A percentile compares a stretch with the other conserved stretches of the same genome.
Conservation (phyloP, 1,284 basidiomycete species). For the Cutaneotrichosporon sp. region DNA sequence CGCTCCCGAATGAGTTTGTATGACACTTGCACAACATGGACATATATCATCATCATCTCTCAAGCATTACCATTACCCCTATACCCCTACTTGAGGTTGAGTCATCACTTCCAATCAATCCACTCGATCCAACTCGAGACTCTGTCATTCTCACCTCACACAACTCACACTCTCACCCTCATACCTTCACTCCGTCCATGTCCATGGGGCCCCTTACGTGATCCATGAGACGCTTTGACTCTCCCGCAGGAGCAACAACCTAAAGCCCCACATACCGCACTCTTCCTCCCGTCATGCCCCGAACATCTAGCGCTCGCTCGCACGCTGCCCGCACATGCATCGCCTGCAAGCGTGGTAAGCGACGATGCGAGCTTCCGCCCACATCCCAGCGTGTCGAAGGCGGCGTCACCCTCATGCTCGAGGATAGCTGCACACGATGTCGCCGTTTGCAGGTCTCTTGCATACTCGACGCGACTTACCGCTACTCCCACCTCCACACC, state of each 20-base stretch:
- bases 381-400: not conserved
- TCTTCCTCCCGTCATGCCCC: not conserved
- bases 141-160: not conserved
- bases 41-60: no score
- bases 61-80: no score
- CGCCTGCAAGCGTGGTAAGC: conserved; percentile 7
- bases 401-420: not conserved
- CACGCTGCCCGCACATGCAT: conserved; percentile 5
- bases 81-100: no score
- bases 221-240: not conserved
- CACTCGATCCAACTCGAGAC: no score
- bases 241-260: not conserved
- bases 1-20: no score
- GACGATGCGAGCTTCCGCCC: conserved; percentile 3
- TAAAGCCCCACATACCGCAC: not conserved
- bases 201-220: not conserved
- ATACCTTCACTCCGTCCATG: not conserved
- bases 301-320: not conserved
- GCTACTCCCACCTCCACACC: conserved; percentile 5
- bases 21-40: no score
- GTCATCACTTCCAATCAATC: no score
- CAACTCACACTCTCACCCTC: not conserved
- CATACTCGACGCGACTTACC: conserved; percentile 5
- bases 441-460: not conserved
- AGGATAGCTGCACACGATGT: not conserved